Evolutionary conservation across 2,329 filamentous ascomycete genomes (phyloP), one percentile per base, ranked within the genome.

Genomic region (Ophiostoma angusticollis): DNA sequence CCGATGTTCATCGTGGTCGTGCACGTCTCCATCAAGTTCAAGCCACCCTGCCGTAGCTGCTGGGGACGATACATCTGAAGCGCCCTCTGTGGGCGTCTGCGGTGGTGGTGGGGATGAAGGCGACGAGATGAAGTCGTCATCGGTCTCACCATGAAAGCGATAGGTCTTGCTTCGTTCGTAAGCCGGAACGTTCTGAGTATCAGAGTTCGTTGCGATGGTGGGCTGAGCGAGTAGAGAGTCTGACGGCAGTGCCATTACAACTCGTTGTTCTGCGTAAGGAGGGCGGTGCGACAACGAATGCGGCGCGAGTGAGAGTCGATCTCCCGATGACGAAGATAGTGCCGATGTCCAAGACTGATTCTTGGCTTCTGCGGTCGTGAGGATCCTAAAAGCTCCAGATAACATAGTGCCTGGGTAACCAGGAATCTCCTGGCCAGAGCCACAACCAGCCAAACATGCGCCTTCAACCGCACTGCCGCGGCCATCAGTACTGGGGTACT

Each of bases 301-400:
- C 16, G 35, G 25, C 12, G 13, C 22, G 16, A 38, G n/a, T 9
- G 37, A 9, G 6, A 31, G 29, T 5, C 17, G 31, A 9, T 18
- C 27, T 24, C 34, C 6, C 4, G 29, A 35, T 9, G 30, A 40
- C 12, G 54, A 40, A 12, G 27, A 36, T 14, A 33, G 31, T 9
- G 39, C 27, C 14, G 39, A 31, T 4, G 9, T 28, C 24, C 19
- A 16, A 4, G 25, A 34, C 2, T 19, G 52, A 48, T 47, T 46
- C 43, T 52, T 54, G 42, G 50, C 55, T 61, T 66, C 69, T 62
- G 61, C 65, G 67, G 65, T 61, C 65, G 64, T 63, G 61, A 57
- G 61, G 59, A 23, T 39, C 29, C 12, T 24, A 22, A 27, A 37
- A 43, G 31, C 40, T 36, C 38, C 22, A n/a, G n/a, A n/a, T 31